These are phyloP conservation scores for Vickermania spadyakhi DNA, from an alignment of 208 protist genomes.

Conservation along the genomic window DNA sequence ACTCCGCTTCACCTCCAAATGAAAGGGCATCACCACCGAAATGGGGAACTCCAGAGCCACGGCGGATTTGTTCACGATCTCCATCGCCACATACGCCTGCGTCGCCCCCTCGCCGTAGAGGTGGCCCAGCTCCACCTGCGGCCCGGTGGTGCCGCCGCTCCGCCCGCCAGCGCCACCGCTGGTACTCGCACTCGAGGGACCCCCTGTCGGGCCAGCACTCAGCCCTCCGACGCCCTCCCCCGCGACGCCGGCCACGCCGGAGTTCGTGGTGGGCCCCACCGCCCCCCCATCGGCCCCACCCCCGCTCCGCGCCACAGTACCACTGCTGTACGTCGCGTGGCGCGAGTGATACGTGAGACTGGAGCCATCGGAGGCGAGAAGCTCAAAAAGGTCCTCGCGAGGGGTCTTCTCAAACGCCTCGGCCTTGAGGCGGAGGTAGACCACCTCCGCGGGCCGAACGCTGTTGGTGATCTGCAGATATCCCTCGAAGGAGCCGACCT, in stretches of 20 bases:
- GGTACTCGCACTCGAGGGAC: neutral
- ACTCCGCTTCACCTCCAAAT: conserved; percentile 55
- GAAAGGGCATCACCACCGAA: conserved; percentile 75
- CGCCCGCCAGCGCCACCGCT: conserved; percentile 1
- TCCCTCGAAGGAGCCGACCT: conserved; percentile 71
- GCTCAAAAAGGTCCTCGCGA: conserved; percentile 72
- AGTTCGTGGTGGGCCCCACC: no score
- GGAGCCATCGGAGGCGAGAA: conserved; percentile 46
- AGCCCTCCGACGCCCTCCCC: neutral
- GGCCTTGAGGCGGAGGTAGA: conserved; percentile 68
- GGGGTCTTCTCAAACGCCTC: conserved; percentile 60
- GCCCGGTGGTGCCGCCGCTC: neutral
- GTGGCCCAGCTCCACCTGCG: conserved; percentile 46
- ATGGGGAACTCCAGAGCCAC: conserved; percentile 79
- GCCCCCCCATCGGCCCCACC: neutral
- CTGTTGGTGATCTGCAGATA: conserved; percentile 70
- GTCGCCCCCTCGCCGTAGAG: conserved; percentile 54
- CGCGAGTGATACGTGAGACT: conserved; percentile 16
- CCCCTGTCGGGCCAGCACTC: neutral
- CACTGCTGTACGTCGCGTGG: neutral
- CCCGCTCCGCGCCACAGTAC: neutral
- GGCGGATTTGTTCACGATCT: conserved; percentile 64
- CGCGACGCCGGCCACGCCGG: no score
- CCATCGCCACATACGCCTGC: conserved; percentile 47
- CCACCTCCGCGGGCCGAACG: conserved; percentile 37